phyloP scores from a whole-genome alignment of 2,329 filamentous ascomycete genomes.

The Aspergillus niger region DNA sequence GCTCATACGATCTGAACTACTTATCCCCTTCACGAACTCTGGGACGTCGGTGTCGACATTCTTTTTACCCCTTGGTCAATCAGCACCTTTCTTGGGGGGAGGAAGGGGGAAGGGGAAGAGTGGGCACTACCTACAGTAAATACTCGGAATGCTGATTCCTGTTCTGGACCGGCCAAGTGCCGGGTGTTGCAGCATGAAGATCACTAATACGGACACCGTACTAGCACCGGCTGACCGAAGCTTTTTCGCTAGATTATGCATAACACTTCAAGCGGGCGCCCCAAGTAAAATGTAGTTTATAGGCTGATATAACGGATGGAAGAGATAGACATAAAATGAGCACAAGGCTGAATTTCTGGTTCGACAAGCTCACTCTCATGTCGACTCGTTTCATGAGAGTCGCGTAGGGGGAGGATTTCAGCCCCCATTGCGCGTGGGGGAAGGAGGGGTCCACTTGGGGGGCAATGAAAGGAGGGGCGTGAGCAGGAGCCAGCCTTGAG shows the following conservation, averaged over 20 bases:
- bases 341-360: too few species aligned
- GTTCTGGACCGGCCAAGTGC: constrained; percentile 1
- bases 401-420: background rate
- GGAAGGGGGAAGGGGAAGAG: background rate
- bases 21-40: background rate
- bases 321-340: too few species aligned
- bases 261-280: background rate
- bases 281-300: background rate
- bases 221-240: constrained; percentile 4
- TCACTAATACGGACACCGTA: background rate
- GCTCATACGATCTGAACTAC: background rate
- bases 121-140: background rate
- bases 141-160: background rate
- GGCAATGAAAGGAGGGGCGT: constrained; percentile 6
- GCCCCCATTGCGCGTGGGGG: constrained; percentile 1
- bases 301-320: too few species aligned
- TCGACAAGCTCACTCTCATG: background rate
- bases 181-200: background rate
- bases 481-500: constrained; percentile 8
- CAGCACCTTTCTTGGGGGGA: background rate
- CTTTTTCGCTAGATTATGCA: constrained; percentile 3
- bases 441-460: constrained; percentile 1
- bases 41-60: background rate
- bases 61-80: background rate
- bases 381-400: background rate